Conservation (phyloP, 371 early-diverging fungal genomes). For the Lichtheimia ornata region DNA sequence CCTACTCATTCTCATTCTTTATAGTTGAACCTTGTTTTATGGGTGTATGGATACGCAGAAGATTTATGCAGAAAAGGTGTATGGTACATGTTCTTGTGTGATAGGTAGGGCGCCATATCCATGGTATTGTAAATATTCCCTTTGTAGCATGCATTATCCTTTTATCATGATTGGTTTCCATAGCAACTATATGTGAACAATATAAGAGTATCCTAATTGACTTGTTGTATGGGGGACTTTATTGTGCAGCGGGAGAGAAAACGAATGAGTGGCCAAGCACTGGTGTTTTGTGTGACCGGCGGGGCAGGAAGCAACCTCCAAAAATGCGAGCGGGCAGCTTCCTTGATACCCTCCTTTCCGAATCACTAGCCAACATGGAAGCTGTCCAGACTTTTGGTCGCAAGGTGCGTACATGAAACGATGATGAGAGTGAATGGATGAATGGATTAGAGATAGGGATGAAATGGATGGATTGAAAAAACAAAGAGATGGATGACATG, state of each 20-base stretch:
- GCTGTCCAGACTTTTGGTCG: conserved; percentile 62
- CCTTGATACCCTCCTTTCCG: conserved; percentile 2
- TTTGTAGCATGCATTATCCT: too few relatives aligned
- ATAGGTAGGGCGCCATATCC: too few relatives aligned
- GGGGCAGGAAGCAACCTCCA: not conserved
- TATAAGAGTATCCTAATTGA: too few relatives aligned
- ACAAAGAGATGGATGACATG: too few relatives aligned
- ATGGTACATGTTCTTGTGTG: too few relatives aligned
- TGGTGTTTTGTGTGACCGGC: not conserved
- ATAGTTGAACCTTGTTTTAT: too few relatives aligned
- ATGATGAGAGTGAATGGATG: conserved; percentile 11
- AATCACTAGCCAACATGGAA: conserved; percentile 43
- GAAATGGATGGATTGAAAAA: not conserved
- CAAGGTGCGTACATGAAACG: conserved; percentile 40
- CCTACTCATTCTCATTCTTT: too few relatives aligned
- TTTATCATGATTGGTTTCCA: too few relatives aligned
- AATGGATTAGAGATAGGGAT: conserved; percentile 2
- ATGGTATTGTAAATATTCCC: too few relatives aligned
- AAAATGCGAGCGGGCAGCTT: not conserved
- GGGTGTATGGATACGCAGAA: too few relatives aligned
- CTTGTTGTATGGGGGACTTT: not conserved
- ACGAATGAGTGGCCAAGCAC: not conserved
- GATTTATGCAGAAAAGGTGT: too few relatives aligned
- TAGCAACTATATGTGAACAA: too few relatives aligned
- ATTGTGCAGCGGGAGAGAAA: not conserved